Base-by-base conservation (phyloP, 306 rosid species). In the Cicer arietinum region DNA sequence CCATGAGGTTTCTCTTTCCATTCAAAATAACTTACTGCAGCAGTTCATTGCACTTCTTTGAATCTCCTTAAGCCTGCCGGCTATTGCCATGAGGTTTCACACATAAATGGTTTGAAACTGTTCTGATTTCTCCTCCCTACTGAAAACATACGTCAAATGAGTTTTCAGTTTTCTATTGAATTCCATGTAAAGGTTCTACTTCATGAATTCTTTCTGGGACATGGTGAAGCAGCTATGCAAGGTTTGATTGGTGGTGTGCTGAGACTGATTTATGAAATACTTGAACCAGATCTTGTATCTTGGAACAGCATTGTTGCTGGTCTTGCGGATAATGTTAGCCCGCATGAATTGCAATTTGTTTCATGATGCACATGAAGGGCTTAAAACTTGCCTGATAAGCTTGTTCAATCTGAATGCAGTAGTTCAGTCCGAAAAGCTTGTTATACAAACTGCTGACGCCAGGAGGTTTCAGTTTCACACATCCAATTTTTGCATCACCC, bases 301-400 rank as follows among this genome's bases (percentile, higher is more conserved):
- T 89, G 96, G 92, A 93, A 93, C 76, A 91, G 86, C 78, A 78
- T 90, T 37, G 30, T 94, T 80, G 81, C 92, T 70, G 97, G 98
- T 84, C 87, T 88, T 42, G 85, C 84, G 12, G 80, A 79, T 66
- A 82, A 65, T 70, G 87, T 76, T 62, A 80, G 87, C 45, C 69
- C 41, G 7, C 77, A 10, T 22, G 86, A 91, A n/a, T 73, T 88
- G 73, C 88, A 87, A 17, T 88, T 83, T 73, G 79, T 74, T 71
- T 71, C 87, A 8, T 48, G 83, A 88, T 94, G 94, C 96, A 86
- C 40, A n/a, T 30, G 51, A 66, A 79, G 58, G 87, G 96, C 51
- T 50, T 90, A 70, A 84, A 84, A 70, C 86, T 85, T 79, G 92
- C 82, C 5, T 1, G 45, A 3, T 37, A 37, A 13, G 10, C 20